Conservation (phyloP, 805 yeast genomes). For the Pichia thaimueangensis region DNA sequence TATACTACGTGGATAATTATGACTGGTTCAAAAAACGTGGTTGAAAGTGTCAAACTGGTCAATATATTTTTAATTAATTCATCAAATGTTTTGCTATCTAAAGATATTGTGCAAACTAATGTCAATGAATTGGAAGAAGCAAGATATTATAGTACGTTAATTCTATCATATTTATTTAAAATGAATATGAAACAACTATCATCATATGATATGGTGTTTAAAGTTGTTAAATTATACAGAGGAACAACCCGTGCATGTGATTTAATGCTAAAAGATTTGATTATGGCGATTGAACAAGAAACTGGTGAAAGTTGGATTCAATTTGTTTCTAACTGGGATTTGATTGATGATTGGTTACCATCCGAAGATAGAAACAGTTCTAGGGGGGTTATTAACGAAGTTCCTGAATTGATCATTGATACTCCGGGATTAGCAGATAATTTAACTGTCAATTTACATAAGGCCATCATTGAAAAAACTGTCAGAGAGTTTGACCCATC, state of each 20-base stretch:
- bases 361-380: constrained; percentile 12
- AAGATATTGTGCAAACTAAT: neutral
- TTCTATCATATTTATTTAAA: constrained; percentile 44
- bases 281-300: constrained; percentile 52
- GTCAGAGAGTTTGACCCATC: constrained; percentile 30
- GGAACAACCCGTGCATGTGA: constrained; percentile 64
- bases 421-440: constrained; percentile 32
- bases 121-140: constrained; percentile 13
- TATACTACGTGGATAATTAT: constrained; percentile 37
- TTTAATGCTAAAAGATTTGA: constrained; percentile 47
- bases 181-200: constrained; percentile 42
- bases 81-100: constrained; percentile 26
- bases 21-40: constrained; percentile 30
- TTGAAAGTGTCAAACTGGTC: constrained; percentile 45
- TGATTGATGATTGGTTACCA: constrained; percentile 23
- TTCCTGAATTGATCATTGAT: constrained; percentile 25
- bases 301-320: constrained; percentile 56
- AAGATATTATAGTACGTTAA: constrained; percentile 39
- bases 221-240: constrained; percentile 46
- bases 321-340: constrained; percentile 60
- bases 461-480: constrained; percentile 43
- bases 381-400: constrained; percentile 30
- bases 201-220: constrained; percentile 40
- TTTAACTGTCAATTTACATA: constrained; percentile 45
- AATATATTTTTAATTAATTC: constrained; percentile 60